Conservation (phyloP, 768 basidiomycete genomes). For the Lactifluus rugatus region DNA sequence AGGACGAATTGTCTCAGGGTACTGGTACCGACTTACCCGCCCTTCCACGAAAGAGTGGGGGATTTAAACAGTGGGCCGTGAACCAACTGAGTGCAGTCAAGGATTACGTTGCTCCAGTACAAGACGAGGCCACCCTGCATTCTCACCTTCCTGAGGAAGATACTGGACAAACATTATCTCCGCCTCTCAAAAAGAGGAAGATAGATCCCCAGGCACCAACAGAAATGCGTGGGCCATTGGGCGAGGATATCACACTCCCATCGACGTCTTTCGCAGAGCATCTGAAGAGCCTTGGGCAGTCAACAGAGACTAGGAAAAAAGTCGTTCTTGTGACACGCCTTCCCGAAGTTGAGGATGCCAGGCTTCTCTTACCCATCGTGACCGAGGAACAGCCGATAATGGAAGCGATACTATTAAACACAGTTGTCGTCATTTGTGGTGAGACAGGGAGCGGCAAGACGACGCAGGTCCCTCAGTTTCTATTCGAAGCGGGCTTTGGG, state of each 20-base stretch:
- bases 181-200: slow-evolving; percentile 42
- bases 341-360: slow-evolving; percentile 60
- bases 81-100: slow-evolving; percentile 56
- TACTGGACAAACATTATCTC: neutral
- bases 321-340: slow-evolving; percentile 51
- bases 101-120: slow-evolving; percentile 28
- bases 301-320: slow-evolving; percentile 25
- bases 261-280: slow-evolving; percentile 53
- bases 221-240: slow-evolving; percentile 70
- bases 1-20: slow-evolving; percentile 19
- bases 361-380: slow-evolving; percentile 78
- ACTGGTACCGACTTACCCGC: slow-evolving; percentile 20
- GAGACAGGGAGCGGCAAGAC: slow-evolving; percentile 99
- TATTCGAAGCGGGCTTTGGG: slow-evolving; percentile 97
- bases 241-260: slow-evolving; percentile 60
- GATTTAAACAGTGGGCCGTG: slow-evolving; percentile 88
- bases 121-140: neutral
- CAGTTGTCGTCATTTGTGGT: slow-evolving; percentile 80
- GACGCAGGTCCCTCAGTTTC: slow-evolving; percentile 94
- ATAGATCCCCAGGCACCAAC: slow-evolving; percentile 25
- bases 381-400: slow-evolving; percentile 92
- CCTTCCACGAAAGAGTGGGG: slow-evolving; percentile 33
- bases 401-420: slow-evolving; percentile 80
- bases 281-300: slow-evolving; percentile 24
- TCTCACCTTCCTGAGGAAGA: neutral